These are phyloP conservation scores for Stellera chamaejasme DNA, from an alignment of 345 rosid genomes.

Conservation along the genomic window DNA sequence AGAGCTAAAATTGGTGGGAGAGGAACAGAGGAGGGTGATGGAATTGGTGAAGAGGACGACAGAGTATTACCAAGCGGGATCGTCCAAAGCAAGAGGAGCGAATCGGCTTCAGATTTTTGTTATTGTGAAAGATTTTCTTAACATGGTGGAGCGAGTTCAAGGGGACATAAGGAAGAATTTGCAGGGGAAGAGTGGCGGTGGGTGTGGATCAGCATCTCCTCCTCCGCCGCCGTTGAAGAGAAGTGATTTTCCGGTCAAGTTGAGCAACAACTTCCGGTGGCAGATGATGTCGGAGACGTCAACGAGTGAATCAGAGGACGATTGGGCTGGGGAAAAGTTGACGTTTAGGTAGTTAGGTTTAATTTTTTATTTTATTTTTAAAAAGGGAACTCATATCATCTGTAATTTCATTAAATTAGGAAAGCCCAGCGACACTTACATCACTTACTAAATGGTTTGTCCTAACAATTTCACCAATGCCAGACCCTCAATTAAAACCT, in stretches of 20 bases:
- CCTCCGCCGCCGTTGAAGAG: conserved; percentile 13
- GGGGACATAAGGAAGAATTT: conserved; percentile 44
- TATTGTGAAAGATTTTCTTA: conserved; percentile 70
- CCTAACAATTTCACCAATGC: no score
- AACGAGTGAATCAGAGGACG: conserved; percentile 48
- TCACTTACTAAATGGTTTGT: no score
- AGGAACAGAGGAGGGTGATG: conserved; percentile 49
- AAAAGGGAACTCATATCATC: no score
- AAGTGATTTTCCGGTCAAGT: background rate
- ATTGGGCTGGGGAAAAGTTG: no score
- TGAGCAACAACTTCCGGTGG: conserved; percentile 23
- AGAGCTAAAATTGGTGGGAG: conserved; percentile 44
- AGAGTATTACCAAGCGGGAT: conserved; percentile 71
- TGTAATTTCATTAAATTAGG: no score
- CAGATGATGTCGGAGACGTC: conserved; percentile 29
- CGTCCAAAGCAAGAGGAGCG: conserved; percentile 28
- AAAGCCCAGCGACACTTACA: no score
- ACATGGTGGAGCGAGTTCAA: conserved; percentile 68
- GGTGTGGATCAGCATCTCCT: conserved; percentile 16
- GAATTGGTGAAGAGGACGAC: conserved; percentile 64
- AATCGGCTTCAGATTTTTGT: conserved; percentile 52
- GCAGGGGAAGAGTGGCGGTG: conserved; percentile 29
- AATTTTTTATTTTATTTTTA: no score
- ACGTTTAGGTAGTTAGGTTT: no score
- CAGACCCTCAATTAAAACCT: no score